Evolutionary conservation across 805 yeast species (phyloP).

Genomic region (Candida tallmaniae): DNA sequence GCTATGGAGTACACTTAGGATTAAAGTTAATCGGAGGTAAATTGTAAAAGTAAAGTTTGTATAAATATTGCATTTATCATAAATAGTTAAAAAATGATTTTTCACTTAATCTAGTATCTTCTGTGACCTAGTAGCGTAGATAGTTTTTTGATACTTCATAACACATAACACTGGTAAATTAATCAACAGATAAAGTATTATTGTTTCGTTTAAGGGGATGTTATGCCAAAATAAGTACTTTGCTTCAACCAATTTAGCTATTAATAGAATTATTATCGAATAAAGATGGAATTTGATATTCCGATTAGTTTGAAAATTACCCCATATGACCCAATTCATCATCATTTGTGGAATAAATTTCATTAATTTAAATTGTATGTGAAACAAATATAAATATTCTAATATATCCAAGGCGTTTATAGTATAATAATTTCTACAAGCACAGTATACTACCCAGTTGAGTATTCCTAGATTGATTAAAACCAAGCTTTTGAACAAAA

Average conservation of each 20-base stretch:
- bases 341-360: slow-evolving; percentile 39
- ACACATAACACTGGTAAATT: slow-evolving; percentile 6
- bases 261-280: slow-evolving; percentile 1
- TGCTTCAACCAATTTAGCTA: slow-evolving; percentile 4
- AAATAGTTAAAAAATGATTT: slow-evolving; percentile 4
- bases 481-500: slow-evolving; percentile 1
- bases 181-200: slow-evolving; percentile 1
- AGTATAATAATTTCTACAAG: background rate
- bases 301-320: slow-evolving; percentile 1
- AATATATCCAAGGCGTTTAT: slow-evolving; percentile 32
- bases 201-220: slow-evolving; percentile 18
- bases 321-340: slow-evolving; percentile 24
- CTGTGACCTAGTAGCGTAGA: background rate
- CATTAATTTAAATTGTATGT: slow-evolving; percentile 18
- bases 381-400: slow-evolving; percentile 37
- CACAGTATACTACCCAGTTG: slow-evolving; percentile 8
- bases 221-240: slow-evolving; percentile 13
- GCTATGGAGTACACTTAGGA: slow-evolving; percentile 61
- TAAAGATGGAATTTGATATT: slow-evolving; percentile 6
- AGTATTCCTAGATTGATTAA: slow-evolving; percentile 1
- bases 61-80: too few species aligned
- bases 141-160: slow-evolving; percentile 5
- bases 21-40: slow-evolving; percentile 59
- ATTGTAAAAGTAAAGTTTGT: too few species aligned
- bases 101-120: background rate